Evolutionary conservation across 2,329 filamentous ascomycete species (phyloP), one percentile per base, ranked within the genome.

Genomic region (Grosmannia serpens): DNA sequence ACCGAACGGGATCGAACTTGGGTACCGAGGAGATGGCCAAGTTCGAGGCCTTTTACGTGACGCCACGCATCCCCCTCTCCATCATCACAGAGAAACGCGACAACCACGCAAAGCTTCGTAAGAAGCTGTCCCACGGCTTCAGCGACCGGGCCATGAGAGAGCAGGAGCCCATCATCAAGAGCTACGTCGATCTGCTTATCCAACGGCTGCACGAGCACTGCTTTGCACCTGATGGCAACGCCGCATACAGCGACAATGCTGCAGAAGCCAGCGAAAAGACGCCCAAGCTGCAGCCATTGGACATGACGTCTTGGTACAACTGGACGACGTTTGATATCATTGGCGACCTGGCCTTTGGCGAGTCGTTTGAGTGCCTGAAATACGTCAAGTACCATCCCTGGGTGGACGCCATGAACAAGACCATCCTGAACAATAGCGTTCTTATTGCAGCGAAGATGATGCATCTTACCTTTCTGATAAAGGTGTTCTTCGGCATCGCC

Each of bases 291-390:
- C n/a, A 58, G 29, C 22, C 41, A 8, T 9, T 57, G 8, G 58
- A 59, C 50, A 53, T 59, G 58, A 20, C 13, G 3, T n/a, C 44
- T 10, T 57, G 56, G 56, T 57, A 64, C 63, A 70, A 69, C 55
- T 71, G 65, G 62, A 61, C 68, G 1, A 68, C 71, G 0, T 73
- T 74, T 59, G 72, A 73, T 62, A 65, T 74, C 27, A 68, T 73
- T 49, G 73, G 73, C 24, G 74, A 77, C 60, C 67, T 77, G 54
- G 70, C 74, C 0, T 76, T 77, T 61, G 75, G 73, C 2, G 71
- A 75, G 59, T 68, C 71, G 0, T 75, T 74, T 59, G 65, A 67
- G 8, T 67, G 67, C 57, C 61, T 73, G 15, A 59, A 69, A 44
- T 60, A 63, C 24, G 68, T 66, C 59, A 46, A 27, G 35, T 63